Evolutionary conservation across 306 rosid species (phyloP).

Genomic region (Heteromeles arbutifolia): DNA sequence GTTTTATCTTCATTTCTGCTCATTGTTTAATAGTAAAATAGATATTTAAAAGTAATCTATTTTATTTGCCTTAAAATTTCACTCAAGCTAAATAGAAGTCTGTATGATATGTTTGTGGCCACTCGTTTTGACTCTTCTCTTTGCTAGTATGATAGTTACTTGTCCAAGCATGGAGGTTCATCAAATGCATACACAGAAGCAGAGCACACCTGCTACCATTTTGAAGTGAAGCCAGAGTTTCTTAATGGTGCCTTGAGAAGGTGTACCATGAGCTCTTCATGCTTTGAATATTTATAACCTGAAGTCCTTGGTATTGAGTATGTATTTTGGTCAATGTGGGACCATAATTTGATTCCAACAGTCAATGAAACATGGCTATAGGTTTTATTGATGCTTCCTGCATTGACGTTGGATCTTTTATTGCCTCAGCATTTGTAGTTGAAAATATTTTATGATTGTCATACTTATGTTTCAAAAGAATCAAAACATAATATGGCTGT

Average conservation of each 20-base stretch:
- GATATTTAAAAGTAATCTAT: not conserved
- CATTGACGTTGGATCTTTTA: not conserved
- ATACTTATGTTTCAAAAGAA: not conserved
- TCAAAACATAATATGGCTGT: not conserved
- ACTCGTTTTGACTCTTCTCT: conserved; percentile 34
- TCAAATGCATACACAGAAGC: conserved; percentile 93
- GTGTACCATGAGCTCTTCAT: conserved; percentile 33
- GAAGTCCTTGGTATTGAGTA: conserved; percentile 6
- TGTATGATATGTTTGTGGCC: conserved; percentile 22
- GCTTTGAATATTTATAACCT: not conserved
- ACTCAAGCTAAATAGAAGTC: conserved; percentile 4
- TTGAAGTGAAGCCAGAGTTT: conserved; percentile 85
- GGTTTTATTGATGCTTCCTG: conserved; percentile 17
- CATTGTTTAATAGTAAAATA: not conserved
- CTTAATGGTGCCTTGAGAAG: conserved; percentile 85
- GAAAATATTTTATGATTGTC: not conserved
- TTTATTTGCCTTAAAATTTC: conserved; percentile 14
- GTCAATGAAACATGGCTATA: conserved; percentile 9
- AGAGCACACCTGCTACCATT: conserved; percentile 95
- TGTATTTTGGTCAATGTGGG: conserved; percentile 10
- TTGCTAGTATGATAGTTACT: conserved; percentile 91
- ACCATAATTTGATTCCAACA: too few species aligned
- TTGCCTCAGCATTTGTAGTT: not conserved
- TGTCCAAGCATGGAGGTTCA: conserved; percentile 97
- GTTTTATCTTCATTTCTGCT: not conserved